phyloP scores from a whole-genome alignment of 768 basidiomycete genomes.

The Leccinum incarnatum region DNA sequence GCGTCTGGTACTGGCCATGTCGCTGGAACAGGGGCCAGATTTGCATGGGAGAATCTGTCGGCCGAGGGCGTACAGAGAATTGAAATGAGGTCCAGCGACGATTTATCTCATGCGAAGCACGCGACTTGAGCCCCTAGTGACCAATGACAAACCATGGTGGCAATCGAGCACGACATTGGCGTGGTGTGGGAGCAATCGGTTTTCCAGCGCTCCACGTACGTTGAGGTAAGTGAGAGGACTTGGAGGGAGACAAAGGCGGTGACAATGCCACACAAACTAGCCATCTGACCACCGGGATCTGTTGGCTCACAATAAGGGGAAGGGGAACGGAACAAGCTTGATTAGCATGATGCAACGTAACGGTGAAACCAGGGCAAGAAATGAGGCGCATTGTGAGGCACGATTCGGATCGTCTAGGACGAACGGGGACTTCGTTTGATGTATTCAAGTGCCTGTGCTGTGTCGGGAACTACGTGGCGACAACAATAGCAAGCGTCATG shows the following conservation, averaged over 20 bases:
- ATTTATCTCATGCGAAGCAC: slow-evolving; percentile 22
- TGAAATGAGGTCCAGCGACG: slow-evolving; percentile 6
- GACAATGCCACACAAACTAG: neutral
- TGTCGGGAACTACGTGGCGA: slow-evolving; percentile 2
- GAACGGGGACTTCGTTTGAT: neutral
- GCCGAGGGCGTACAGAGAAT: slow-evolving; percentile 2
- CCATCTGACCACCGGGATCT: slow-evolving; percentile 1
- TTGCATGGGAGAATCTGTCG: slow-evolving; percentile 27
- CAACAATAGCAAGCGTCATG: slow-evolving; percentile 4
- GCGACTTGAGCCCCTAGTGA: slow-evolving; percentile 9
- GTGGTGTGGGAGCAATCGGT: slow-evolving; percentile 22
- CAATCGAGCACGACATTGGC: slow-evolving; percentile 20
- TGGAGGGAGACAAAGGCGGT: neutral
- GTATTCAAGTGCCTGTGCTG: neutral
- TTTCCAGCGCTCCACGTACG: slow-evolving; percentile 2
- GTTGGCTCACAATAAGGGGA: slow-evolving; percentile 8
- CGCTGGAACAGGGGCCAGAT: slow-evolving; percentile 17
- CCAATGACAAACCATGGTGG: slow-evolving; percentile 20
- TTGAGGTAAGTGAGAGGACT: neutral
- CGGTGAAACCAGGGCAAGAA: slow-evolving; percentile 18
- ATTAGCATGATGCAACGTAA: slow-evolving; percentile 1
- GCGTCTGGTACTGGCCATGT: slow-evolving; percentile 6
- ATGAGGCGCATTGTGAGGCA: neutral
- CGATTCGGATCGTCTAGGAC: slow-evolving; percentile 2
- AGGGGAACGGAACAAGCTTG: neutral